phyloP scores from a whole-genome alignment of 2,329 filamentous ascomycete species.

The Cladobotryum mycophilum region DNA sequence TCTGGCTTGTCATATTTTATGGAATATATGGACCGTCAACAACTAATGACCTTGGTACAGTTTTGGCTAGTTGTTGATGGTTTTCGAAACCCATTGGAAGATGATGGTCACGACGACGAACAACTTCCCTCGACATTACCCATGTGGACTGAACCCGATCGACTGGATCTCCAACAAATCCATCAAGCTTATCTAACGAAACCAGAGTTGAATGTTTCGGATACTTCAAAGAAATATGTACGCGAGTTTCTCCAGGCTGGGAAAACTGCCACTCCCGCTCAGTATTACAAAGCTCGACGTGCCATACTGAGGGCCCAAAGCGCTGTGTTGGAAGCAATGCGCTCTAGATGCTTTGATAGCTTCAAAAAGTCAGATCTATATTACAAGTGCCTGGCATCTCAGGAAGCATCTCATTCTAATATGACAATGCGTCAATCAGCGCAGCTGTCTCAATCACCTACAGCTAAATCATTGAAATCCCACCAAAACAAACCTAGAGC shows the following conservation, averaged over 20 bases:
- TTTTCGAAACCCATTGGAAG: slow-evolving; percentile 87
- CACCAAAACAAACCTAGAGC: slow-evolving; percentile 40
- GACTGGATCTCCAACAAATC: slow-evolving; percentile 83
- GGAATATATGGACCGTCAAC: slow-evolving; percentile 96
- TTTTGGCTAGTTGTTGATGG: slow-evolving; percentile 99
- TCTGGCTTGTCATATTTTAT: slow-evolving; percentile 96
- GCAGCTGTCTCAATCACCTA: slow-evolving; percentile 15
- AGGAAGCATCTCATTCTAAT: slow-evolving; percentile 55
- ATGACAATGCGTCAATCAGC: slow-evolving; percentile 15
- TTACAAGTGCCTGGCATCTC: slow-evolving; percentile 90
- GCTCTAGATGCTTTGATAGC: slow-evolving; percentile 68
- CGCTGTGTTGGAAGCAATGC: slow-evolving; percentile 76
- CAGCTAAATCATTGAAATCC: slow-evolving; percentile 30
- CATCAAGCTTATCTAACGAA: slow-evolving; percentile 82
- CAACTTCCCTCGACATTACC: slow-evolving; percentile 54
- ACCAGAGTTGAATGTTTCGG: slow-evolving; percentile 71
- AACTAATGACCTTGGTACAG: slow-evolving; percentile 82
- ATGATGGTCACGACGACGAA: slow-evolving; percentile 55
- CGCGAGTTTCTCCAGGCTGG: slow-evolving; percentile 74
- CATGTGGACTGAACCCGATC: slow-evolving; percentile 77
- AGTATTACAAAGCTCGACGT: slow-evolving; percentile 77
- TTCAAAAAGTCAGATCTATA: slow-evolving; percentile 94
- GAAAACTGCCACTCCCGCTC: slow-evolving; percentile 64
- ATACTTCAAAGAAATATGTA: slow-evolving; percentile 62
- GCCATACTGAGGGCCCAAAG: slow-evolving; percentile 80